Percentiles rank a stretch among this genome's conserved stretches.
phyloP scores from a whole-genome alignment of 1,139 yeast species.

The Magnusiomyces sp. region DNA sequence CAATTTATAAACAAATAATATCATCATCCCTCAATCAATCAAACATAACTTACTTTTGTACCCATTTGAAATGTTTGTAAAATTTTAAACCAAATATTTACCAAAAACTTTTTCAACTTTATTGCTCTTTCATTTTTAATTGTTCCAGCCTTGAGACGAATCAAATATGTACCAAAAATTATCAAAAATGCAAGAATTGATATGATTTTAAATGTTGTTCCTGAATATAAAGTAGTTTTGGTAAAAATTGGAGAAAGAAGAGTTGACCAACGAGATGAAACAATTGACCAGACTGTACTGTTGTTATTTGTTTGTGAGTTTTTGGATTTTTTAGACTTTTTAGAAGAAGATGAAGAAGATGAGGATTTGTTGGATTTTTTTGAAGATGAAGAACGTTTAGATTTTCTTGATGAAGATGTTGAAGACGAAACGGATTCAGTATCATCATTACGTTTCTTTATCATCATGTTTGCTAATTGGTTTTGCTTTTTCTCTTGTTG shows the following conservation, averaged over 20 bases:
- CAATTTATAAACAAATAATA: no score
- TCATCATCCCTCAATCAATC: no score
- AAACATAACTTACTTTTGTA: slow-evolving; percentile 5
- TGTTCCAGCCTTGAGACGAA: neutral
- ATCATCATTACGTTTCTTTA: neutral
- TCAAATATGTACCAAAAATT: neutral
- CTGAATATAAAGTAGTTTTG: neutral
- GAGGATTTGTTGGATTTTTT: neutral
- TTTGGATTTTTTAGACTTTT: neutral
- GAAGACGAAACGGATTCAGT: neutral
- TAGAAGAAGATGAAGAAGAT: neutral
- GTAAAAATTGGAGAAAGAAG: neutral
- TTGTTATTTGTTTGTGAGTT: neutral
- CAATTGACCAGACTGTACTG: neutral
- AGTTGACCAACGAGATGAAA: neutral
- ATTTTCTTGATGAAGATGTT: neutral
- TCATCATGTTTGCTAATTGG: neutral
- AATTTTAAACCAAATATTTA: neutral
- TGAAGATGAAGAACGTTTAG: neutral
- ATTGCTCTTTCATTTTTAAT: neutral
- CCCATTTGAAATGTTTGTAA: slow-evolving; percentile 4
- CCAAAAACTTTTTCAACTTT: neutral
- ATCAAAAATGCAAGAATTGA: neutral
- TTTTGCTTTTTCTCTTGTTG: neutral
- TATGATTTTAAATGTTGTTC: no score